Conservation (phyloP, 225 moss, liverwort and hornwort species). For the Lunularia cruciata region DNA sequence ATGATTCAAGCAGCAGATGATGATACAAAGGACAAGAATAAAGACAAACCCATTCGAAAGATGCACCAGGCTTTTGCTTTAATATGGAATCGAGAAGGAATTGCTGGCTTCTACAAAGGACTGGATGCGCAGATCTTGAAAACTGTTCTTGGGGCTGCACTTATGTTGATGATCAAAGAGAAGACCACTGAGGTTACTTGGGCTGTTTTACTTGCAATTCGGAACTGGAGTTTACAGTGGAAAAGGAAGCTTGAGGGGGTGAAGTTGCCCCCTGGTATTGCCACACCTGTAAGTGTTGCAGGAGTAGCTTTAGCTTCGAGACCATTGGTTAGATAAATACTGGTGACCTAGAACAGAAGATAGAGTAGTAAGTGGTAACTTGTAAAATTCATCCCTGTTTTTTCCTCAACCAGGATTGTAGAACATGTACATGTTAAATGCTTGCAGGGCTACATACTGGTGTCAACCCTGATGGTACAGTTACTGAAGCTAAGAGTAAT, state of each 20-base stretch:
- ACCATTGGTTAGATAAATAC: constrained; percentile 4
- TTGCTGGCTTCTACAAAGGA: constrained; percentile 80
- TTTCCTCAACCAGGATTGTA: constrained; percentile 4
- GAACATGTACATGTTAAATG: constrained; percentile 1
- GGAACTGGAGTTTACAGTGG: constrained; percentile 54
- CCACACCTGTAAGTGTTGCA: constrained; percentile 43
- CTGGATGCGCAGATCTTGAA: constrained; percentile 87
- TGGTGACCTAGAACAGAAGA: not conserved
- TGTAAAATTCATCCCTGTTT: not conserved
- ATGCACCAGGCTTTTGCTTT: constrained; percentile 69
- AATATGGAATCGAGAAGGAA: constrained; percentile 71
- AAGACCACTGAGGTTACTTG: constrained; percentile 72
- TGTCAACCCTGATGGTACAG: not conserved
- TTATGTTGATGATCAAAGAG: constrained; percentile 98
- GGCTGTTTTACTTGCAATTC: constrained; percentile 66
- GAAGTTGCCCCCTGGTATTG: constrained; percentile 45
- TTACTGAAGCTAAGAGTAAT: not conserved
- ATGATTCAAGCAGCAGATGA: constrained; percentile 87
- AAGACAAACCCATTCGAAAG: constrained; percentile 42
- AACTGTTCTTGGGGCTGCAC: constrained; percentile 83
- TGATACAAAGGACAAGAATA: constrained; percentile 48
- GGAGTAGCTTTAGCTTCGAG: constrained; percentile 53
- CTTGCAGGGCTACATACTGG: constrained; percentile 11
- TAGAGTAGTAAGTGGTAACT: constrained; percentile 2
- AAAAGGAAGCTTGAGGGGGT: constrained; percentile 50